Evolutionary conservation across 2,329 filamentous ascomycete species (phyloP).

Genomic region (Neofusicoccum laricinum): DNA sequence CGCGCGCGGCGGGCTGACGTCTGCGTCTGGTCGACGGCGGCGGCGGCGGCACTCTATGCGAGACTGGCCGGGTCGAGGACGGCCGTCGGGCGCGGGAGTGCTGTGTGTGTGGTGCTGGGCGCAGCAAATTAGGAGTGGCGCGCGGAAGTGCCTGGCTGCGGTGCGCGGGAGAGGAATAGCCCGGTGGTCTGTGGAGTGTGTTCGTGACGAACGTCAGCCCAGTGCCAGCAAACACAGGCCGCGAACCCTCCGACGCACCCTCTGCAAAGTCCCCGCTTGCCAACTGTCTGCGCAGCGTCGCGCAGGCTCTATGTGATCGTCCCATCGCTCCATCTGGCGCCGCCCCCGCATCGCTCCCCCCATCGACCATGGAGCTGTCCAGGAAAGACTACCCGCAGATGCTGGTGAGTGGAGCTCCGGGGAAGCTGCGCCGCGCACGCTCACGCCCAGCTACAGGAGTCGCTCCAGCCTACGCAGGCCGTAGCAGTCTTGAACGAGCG

Average conservation of each 20-base stretch:
- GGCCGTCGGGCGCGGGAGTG: background rate
- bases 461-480: slow-evolving; percentile 77
- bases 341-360: slow-evolving; percentile 2
- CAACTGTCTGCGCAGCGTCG: slow-evolving; percentile 3
- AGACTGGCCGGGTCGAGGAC: background rate
- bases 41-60: background rate
- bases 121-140: slow-evolving; percentile 16
- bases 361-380: slow-evolving; percentile 59
- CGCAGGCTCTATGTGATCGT: slow-evolving; percentile 16
- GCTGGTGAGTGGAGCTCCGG: slow-evolving; percentile 65
- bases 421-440: slow-evolving; percentile 25
- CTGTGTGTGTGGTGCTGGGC: background rate
- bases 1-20: background rate
- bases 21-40: background rate
- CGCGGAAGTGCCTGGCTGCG: slow-evolving; percentile 14
- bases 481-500: slow-evolving; percentile 80
- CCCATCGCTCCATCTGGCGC: slow-evolving; percentile 4
- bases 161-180: slow-evolving; percentile 14
- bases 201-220: slow-evolving; percentile 15
- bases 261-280: slow-evolving; percentile 1
- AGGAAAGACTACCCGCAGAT: slow-evolving; percentile 90
- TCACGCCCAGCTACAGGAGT: slow-evolving; percentile 56
- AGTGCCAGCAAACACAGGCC: background rate
- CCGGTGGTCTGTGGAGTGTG: slow-evolving; percentile 12
- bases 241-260: slow-evolving; percentile 1